Evolutionary conservation across 768 basidiomycete genomes (phyloP), one percentile per base, ranked within the genome.

Genomic region (Pisolithus orientalis): DNA sequence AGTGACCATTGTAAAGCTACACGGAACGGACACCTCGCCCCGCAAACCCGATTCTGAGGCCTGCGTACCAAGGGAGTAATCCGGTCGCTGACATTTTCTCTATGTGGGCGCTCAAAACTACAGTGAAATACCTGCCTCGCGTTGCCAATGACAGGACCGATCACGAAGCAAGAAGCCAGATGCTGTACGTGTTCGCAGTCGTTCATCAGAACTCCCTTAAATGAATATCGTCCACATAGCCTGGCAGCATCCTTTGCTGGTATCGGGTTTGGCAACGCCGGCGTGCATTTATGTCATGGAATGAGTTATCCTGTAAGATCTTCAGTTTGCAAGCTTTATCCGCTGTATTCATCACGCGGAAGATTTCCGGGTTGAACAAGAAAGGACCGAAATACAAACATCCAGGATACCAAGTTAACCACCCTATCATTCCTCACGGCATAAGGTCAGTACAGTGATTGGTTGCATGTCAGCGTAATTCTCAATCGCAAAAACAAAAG

Each of bases 31-130:
- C 79, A 1, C 95, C 94, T 5, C 82, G 95, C 25, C 95, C 95
- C 3, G 62, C 80, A 8, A 96, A 98, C 69, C 95, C 95, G 3
- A 86, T 94, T 39, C 70, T 90, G 40, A 80, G 95, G 40, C 95
- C 95, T 27, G 87, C 92, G 4, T 96, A 95, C 62, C 93, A 95
- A 68, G 93, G 92, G 53, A 86, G 87, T 64, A 95, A 95, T 63
- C 90, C 90, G 5, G 87, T 97, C 45, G 92, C 94, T 2, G 95
- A 98, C 63, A 90, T 98, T 44, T 98, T 98, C 72, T 91, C 91
- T 16, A 73, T 87, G 51, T 98, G 95, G 94, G 94, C 95, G 2
- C 73, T 98, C 53, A 80, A 83, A 60, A 87, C 91, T 13, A 90
- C 93, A 0, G 86, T 97, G 42, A 82, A 90, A 65, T 85, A 91